Conservation (phyloP, 805 yeast genomes). For the Lachancea sp. region DNA sequence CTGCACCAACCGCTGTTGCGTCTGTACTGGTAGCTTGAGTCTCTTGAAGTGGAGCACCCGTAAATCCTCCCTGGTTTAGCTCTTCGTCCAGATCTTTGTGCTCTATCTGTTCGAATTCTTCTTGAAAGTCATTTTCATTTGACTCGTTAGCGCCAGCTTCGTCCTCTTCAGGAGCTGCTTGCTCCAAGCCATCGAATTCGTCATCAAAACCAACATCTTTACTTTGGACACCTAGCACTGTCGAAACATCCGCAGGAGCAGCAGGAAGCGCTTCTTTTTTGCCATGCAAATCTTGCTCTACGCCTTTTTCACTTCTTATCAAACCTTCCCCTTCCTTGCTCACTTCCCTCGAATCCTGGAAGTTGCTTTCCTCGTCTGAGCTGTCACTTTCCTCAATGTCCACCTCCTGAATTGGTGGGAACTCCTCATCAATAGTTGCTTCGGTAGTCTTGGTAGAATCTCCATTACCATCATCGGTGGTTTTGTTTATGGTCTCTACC, state of each 20-base stretch:
- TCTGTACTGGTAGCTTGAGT: constrained; percentile 4
- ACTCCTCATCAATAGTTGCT: constrained; percentile 3
- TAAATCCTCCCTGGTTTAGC: constrained; percentile 20
- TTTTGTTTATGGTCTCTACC: constrained; percentile 4
- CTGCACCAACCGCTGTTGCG: constrained; percentile 36
- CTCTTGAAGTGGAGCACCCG: constrained; percentile 12
- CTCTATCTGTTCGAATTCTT: constrained; percentile 24
- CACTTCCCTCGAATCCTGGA: constrained; percentile 28
- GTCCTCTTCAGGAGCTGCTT: constrained; percentile 37
- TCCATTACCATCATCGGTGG: constrained; percentile 9
- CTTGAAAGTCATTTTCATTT: constrained; percentile 22
- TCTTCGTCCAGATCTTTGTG: constrained; percentile 25
- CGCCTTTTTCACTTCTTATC: not conserved
- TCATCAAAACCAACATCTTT: constrained; percentile 25
- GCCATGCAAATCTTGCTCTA: not conserved
- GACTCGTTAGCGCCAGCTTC: constrained; percentile 21
- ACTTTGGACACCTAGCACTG: no score
- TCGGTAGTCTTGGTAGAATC: constrained; percentile 6
- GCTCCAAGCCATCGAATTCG: constrained; percentile 41
- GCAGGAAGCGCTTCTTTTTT: not conserved
- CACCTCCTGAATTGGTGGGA: constrained; percentile 46
- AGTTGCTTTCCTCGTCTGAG: constrained; percentile 37
- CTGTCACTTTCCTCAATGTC: constrained; percentile 49
- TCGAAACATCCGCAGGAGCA: not conserved
- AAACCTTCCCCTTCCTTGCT: not conserved